These are phyloP conservation scores for Vanilla planifolia DNA, from an alignment of 106 monocot species.

Conservation along the genomic window DNA sequence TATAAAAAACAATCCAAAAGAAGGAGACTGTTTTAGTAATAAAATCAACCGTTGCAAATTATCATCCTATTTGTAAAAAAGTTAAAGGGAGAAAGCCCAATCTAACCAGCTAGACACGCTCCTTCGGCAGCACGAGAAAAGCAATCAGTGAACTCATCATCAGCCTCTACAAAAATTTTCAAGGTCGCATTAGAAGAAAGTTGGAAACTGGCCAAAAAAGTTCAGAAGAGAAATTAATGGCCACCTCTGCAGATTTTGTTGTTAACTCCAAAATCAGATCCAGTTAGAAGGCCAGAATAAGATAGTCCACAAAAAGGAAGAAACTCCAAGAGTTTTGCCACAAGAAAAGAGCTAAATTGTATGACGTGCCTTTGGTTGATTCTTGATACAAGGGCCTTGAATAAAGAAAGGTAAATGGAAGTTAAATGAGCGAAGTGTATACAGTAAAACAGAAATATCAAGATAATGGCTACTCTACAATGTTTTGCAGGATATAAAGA, in stretches of 20 bases:
- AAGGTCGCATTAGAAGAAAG: constrained; percentile 15
- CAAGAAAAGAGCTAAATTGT: constrained; percentile 26
- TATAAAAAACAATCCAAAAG: constrained; percentile 6
- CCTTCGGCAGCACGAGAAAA: constrained; percentile 60
- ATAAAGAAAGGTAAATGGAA: constrained; percentile 1
- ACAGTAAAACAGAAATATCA: neutral
- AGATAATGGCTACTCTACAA: constrained; percentile 36
- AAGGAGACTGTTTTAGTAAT: neutral
- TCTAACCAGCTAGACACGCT: constrained; percentile 79
- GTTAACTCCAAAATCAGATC: constrained; percentile 34
- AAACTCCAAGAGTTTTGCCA: constrained; percentile 40
- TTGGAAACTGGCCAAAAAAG: neutral
- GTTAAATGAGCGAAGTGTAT: constrained; percentile 5
- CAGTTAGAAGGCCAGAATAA: constrained; percentile 70
- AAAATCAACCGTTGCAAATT: neutral
- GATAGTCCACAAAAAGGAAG: constrained; percentile 72
- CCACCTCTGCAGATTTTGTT: constrained; percentile 34
- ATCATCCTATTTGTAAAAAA: neutral
- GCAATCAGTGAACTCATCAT: constrained; percentile 35
- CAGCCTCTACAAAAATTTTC: constrained; percentile 45
- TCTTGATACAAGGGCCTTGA: constrained; percentile 78
- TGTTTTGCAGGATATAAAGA: constrained; percentile 66
- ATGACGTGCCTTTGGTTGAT: constrained; percentile 21
- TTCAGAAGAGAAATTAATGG: neutral
- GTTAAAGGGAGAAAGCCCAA: neutral